Conservation (phyloP, 176 grass and related monocot species). For the Oryza brachyantha region DNA sequence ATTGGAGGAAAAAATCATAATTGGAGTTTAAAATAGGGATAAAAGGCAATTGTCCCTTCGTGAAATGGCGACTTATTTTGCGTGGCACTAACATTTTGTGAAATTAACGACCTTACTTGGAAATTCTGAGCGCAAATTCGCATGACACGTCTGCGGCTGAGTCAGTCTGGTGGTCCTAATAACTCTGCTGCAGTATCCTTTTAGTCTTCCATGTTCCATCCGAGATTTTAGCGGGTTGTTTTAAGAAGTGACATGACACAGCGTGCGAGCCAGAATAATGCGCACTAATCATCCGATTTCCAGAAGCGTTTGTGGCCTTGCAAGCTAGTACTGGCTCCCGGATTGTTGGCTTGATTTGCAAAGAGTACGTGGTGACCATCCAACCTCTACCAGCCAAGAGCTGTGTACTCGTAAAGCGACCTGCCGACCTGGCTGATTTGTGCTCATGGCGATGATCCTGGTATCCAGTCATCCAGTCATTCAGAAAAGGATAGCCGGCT, state of each 20-base stretch:
- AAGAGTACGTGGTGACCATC: slow-evolving; percentile 2
- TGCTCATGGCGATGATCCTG: background rate
- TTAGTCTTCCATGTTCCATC: background rate
- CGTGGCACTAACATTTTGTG: background rate
- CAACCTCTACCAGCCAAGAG: slow-evolving; percentile 16
- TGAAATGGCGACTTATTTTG: background rate
- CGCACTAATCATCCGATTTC: background rate
- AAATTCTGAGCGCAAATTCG: background rate
- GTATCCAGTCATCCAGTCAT: background rate
- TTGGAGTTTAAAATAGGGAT: no score
- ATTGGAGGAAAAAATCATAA: no score
- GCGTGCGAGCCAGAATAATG: background rate
- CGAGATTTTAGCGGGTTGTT: background rate
- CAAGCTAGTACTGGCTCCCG: background rate
- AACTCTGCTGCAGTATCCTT: background rate
- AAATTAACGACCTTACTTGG: background rate
- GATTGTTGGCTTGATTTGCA: background rate
- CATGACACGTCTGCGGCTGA: background rate
- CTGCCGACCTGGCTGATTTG: slow-evolving; percentile 13
- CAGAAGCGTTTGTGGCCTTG: slow-evolving; percentile 1
- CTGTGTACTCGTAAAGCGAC: slow-evolving; percentile 1
- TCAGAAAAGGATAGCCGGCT: background rate
- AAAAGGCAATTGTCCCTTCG: no score
- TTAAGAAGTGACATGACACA: background rate
- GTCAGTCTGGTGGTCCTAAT: background rate